A percentile compares a stretch with the other conserved stretches of the same genome.
These are phyloP conservation scores for Solanum tarapatanum DNA, from an alignment of 257 asterid genomes.

Conservation along the genomic window DNA sequence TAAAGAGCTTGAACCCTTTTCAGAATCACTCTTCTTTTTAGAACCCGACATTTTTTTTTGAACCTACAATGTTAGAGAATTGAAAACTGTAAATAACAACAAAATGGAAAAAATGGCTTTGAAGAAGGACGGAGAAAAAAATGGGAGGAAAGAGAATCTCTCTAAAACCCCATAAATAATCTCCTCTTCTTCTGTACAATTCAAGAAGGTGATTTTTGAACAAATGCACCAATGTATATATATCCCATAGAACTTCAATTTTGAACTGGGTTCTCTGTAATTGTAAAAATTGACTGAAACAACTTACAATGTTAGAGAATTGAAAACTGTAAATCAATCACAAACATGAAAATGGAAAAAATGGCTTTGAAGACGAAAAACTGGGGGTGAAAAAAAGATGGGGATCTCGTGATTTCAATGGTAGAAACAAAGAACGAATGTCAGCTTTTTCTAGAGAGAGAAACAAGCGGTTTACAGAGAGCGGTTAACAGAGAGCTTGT, in stretches of 20 bases:
- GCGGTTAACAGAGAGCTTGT: not conserved
- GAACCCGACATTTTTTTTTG: not conserved
- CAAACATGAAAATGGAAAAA: not conserved
- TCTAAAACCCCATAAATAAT: not conserved
- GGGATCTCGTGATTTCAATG: constrained; percentile 9
- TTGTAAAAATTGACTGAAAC: not conserved
- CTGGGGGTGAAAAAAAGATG: not conserved
- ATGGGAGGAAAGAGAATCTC: not conserved
- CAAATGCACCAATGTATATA: not conserved
- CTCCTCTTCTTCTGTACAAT: not conserved
- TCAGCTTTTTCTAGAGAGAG: not conserved
- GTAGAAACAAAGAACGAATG: constrained; percentile 6
- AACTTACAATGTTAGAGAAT: not conserved
- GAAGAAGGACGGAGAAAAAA: not conserved
- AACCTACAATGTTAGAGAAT: not conserved
- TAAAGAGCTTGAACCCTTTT: not conserved
- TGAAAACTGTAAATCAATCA: not conserved
- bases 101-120: not conserved
- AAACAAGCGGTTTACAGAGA: not conserved
- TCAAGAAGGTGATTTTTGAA: not conserved
- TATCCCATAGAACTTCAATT: not conserved
- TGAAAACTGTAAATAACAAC: not conserved
- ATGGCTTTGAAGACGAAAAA: not conserved
- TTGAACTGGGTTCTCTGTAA: not conserved
- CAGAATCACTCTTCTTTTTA: not conserved